These are phyloP conservation scores for Neofusicoccum umdonicola DNA, from an alignment of 2,329 filamentous ascomycete genomes.

Conservation along the genomic window DNA sequence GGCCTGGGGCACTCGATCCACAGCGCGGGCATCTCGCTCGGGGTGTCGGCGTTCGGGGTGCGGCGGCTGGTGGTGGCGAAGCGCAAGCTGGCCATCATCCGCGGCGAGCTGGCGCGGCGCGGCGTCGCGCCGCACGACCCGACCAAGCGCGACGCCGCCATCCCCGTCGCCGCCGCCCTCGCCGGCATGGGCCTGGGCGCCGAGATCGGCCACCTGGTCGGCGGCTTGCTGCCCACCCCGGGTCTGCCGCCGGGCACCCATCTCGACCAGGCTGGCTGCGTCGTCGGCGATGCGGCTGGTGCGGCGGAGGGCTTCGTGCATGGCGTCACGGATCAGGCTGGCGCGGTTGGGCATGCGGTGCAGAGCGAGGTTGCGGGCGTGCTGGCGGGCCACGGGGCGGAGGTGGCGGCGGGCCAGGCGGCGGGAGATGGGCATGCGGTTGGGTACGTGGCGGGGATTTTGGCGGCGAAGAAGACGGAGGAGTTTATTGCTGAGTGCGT, in stretches of 20 bases:
- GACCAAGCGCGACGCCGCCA: slow-evolving; percentile 4
- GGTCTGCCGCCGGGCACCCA: not conserved
- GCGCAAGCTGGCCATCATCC: slow-evolving; percentile 3
- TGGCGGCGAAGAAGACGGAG: slow-evolving; percentile 15
- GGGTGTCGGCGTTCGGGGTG: not conserved
- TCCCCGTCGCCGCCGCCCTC: not conserved
- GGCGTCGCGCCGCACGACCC: not conserved
- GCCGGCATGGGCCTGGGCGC: not conserved
- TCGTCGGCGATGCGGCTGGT: not conserved
- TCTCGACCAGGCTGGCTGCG: no score
- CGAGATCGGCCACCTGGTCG: not conserved
- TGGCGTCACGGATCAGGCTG: not conserved
- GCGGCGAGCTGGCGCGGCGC: not conserved
- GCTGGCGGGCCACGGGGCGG: not conserved
- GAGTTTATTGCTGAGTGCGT: slow-evolving; percentile 1
- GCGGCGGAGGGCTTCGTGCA: not conserved
- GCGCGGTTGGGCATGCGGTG: not conserved
- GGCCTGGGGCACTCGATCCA: not conserved
- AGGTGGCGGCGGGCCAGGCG: not conserved
- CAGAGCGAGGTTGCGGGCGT: not conserved
- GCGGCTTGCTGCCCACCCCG: not conserved
- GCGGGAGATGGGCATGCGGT: not conserved
- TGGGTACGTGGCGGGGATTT: slow-evolving; percentile 2
- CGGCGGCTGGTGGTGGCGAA: not conserved
- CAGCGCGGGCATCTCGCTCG: slow-evolving; percentile 1